Evolutionary conservation across 2,329 filamentous ascomycete genomes (phyloP).

Genomic region (Penicillium sp.): DNA sequence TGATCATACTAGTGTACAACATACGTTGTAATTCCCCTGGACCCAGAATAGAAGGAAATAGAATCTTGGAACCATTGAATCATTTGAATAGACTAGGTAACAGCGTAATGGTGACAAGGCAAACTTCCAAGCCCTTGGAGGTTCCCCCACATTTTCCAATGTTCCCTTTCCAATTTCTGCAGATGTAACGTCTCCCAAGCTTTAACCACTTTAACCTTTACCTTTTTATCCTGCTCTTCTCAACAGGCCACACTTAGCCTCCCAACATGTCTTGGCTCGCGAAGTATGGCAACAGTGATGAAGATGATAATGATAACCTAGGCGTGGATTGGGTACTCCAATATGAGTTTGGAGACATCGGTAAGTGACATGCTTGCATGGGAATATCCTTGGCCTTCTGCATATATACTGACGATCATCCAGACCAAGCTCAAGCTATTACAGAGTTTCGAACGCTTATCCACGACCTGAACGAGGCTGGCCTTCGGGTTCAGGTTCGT

Average conservation of each 20-base stretch:
- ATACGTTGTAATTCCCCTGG: neutral
- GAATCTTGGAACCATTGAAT: too few species aligned
- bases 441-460: slow-evolving; percentile 76
- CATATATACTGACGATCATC: slow-evolving; percentile 13
- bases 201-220: neutral
- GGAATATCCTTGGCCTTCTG: neutral
- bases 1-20: too few species aligned
- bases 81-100: neutral
- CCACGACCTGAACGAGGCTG: slow-evolving; percentile 69
- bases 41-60: neutral
- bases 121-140: too few species aligned
- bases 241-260: neutral
- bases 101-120: neutral
- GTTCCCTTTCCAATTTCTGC: neutral
- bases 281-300: slow-evolving; percentile 17
- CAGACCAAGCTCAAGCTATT: slow-evolving; percentile 68
- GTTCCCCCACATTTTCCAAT: neutral
- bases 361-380: slow-evolving; percentile 44
- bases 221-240: neutral
- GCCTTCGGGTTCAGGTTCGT: slow-evolving; percentile 85
- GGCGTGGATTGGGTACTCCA: slow-evolving; percentile 86
- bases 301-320: slow-evolving; percentile 58
- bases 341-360: slow-evolving; percentile 68
- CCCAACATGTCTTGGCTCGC: slow-evolving; percentile 29
- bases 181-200: neutral